phyloP scores from a whole-genome alignment of 148 eudicot species.

The Rhododendron williamsianum region DNA sequence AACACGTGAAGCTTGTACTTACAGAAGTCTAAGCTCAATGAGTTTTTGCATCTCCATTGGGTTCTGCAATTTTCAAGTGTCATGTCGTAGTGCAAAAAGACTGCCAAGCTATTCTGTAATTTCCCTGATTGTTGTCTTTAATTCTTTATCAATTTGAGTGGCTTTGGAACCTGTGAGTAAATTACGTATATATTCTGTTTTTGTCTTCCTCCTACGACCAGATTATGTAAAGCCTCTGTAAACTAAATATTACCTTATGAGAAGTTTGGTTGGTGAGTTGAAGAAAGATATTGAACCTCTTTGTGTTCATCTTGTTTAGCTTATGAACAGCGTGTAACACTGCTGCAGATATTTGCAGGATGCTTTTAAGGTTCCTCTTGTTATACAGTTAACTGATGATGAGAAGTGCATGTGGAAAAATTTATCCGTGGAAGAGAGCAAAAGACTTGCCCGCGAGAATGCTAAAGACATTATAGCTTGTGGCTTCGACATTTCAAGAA shows the following conservation, averaged over 20 bases:
- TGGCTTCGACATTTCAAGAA: conserved; percentile 84
- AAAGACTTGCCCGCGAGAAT: conserved; percentile 95
- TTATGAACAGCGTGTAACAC: neutral
- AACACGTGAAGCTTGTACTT: neutral
- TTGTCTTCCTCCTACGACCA: neutral
- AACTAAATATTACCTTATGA: neutral
- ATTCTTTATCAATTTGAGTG: neutral
- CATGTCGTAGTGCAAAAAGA: neutral
- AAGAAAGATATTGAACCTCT: neutral
- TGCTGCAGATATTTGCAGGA: conserved; percentile 91
- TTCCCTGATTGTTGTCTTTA: neutral
- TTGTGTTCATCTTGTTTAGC: neutral
- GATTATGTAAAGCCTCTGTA: neutral
- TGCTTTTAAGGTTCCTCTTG: conserved; percentile 94
- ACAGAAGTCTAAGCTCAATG: neutral
- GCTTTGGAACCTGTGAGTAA: neutral
- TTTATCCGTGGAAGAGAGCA: conserved; percentile 81
- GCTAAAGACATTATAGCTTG: conserved; percentile 98
- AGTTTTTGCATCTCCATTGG: neutral
- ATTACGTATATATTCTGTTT: neutral
- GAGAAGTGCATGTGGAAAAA: conserved; percentile 98
- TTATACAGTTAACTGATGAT: conserved; percentile 92
- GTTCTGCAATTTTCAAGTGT: neutral
- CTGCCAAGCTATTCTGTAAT: neutral
- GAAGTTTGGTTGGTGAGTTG: neutral